Evolutionary conservation across 2,329 filamentous ascomycete genomes (phyloP).

Genomic region (Pseudocercospora fijiensis): DNA sequence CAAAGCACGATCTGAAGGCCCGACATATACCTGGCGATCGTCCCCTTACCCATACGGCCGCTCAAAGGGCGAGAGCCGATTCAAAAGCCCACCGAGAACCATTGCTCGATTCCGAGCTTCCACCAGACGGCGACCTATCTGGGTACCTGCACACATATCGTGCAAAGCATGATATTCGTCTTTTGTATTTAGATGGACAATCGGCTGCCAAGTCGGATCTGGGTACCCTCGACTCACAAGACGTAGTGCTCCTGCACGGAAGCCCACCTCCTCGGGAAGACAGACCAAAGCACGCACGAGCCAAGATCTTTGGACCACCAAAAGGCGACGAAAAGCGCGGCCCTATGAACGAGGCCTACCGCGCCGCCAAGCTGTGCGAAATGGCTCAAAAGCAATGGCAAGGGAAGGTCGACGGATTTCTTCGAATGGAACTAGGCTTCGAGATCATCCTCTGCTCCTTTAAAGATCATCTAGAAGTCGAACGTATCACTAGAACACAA

Average conservation of each 20-base stretch:
- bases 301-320: neutral
- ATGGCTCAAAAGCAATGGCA: conserved; percentile 53
- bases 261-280: conserved; percentile 25
- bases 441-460: conserved; percentile 71
- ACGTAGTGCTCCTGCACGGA: conserved; percentile 56
- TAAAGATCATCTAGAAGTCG: conserved; percentile 41
- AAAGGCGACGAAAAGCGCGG: neutral
- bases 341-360: conserved; percentile 49
- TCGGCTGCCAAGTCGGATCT: conserved; percentile 64
- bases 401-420: conserved; percentile 58
- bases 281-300: neutral
- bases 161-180: conserved; percentile 56
- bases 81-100: conserved; percentile 1
- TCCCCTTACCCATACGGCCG: conserved; percentile 16
- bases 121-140: conserved; percentile 7
- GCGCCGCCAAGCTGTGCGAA: conserved; percentile 58
- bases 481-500: conserved; percentile 35
- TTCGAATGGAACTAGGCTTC: conserved; percentile 69
- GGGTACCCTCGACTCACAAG: conserved; percentile 68
- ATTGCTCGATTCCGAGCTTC: neutral
- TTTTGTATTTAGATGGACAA: conserved; percentile 71
- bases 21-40: conserved; percentile 11
- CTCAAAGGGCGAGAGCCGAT: conserved; percentile 15
- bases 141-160: conserved; percentile 69
- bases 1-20: conserved; percentile 14